Percentiles rank a stretch among this genome's conserved stretches.
phyloP scores from a whole-genome alignment of 2,329 filamentous ascomycete species.

The Xylariales sp. region DNA sequence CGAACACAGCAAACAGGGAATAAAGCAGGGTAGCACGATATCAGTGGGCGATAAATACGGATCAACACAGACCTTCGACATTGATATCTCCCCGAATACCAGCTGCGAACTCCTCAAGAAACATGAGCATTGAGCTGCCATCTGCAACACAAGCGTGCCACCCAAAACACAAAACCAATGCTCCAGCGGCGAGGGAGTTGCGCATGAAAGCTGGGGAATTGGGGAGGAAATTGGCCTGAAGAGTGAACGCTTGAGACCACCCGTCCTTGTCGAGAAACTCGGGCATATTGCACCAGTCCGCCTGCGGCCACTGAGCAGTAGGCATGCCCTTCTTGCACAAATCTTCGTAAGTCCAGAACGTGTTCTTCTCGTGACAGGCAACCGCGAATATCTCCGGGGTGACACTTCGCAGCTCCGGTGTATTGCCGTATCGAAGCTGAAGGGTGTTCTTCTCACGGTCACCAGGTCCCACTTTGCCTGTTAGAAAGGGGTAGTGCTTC shows the following conservation, averaged over 20 bases:
- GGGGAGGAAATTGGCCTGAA: conserved; percentile 14
- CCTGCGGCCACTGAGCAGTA: conserved; percentile 10
- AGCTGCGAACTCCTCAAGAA: conserved; percentile 9
- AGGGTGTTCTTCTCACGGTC: neutral
- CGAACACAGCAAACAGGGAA: no score
- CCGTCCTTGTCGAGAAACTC: neutral
- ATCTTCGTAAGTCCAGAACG: conserved; percentile 4
- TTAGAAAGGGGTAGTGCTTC: conserved; percentile 11
- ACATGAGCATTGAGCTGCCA: conserved; percentile 9
- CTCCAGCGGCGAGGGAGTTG: conserved; percentile 9
- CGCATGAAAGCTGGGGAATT: neutral
- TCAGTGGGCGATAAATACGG: no score
- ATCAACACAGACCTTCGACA: neutral
- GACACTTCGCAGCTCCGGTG: neutral
- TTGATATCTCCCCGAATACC: neutral
- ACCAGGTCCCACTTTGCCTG: conserved; percentile 9
- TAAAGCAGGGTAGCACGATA: no score
- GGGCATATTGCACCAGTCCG: conserved; percentile 10
- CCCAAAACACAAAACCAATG: conserved; percentile 13
- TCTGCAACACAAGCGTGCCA: conserved; percentile 9
- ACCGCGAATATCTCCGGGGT: conserved; percentile 7
- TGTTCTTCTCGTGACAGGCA: neutral
- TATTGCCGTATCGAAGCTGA: conserved; percentile 11
- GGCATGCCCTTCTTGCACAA: conserved; percentile 12
- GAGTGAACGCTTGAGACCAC: conserved; percentile 13